Base-by-base conservation (phyloP, 176 grass and related monocot genomes). In the Aegilops speltoides region DNA sequence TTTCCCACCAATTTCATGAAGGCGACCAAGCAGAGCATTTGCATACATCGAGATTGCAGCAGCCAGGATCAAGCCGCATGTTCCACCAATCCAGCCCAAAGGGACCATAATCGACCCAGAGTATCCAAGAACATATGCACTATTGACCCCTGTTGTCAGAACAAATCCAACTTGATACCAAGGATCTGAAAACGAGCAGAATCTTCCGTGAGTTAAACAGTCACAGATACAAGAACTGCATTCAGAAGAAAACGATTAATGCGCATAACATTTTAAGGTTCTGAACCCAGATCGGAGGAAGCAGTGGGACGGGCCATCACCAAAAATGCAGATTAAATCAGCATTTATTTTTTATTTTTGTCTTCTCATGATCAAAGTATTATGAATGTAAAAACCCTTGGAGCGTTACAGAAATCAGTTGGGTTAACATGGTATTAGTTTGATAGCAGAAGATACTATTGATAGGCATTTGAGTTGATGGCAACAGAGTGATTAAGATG, bases 101-200 rank as follows among this genome's bases (percentile, higher is more conserved):
- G 92, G 90, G 85, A 99, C 92, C 95, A 94, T 91, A 38, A 96
- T 75, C 14, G 96, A 96, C 1, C 91, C 93, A 64, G 96, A 96
- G 85, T 94, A 98, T 83, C 96, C 96, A 28, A 98, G 91, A 32
- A 98, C 97, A 83, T 99, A 99, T 61, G 94, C 97, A 70, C 92
- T 96, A 65, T 96, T 99, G 76, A 99, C 92, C 22, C 97, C 94
- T 1, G 97, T 99, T 60, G 90, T 99, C 65, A 99, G 92, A 61
- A 99, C 23, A 57, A 99, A 99, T 38, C 90, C 97, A 87, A 90
- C 89, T 70, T 99, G 97, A 66, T 99, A 99, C 97, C 97, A 99
- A 75, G 97, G 97, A 91, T 99, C 97, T 99, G 93, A 65, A 96
- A 81, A 68, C 23, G 24, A 36, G 6, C 14, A 86, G 57, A 65